Conservation (phyloP, 2,329 filamentous ascomycete species). For the Fusarium sp. region DNA sequence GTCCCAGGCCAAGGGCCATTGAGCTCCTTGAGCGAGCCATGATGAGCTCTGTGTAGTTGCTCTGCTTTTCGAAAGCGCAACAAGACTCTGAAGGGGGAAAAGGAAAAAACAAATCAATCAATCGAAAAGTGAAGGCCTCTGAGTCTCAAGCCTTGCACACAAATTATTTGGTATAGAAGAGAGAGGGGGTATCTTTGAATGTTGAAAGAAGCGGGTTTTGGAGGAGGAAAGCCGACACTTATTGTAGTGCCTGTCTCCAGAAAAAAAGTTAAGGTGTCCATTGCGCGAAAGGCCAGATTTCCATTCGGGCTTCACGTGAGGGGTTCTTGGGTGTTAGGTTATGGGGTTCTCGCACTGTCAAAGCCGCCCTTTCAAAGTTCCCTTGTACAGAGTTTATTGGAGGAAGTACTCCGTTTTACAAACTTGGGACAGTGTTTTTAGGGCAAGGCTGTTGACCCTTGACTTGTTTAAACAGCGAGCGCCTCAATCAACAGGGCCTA, state of each 20-base stretch:
- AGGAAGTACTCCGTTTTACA: not conserved
- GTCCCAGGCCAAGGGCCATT: constrained; percentile 84
- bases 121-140: constrained; percentile 36
- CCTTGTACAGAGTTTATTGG: not conserved
- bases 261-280: constrained; percentile 59
- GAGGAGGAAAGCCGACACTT: constrained; percentile 48
- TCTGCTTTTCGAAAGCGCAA: constrained; percentile 33
- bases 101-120: constrained; percentile 41
- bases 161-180: constrained; percentile 42
- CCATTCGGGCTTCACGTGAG: constrained; percentile 49
- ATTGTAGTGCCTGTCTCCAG: constrained; percentile 46
- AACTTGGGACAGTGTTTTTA: constrained; percentile 31
- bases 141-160: constrained; percentile 47
- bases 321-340: constrained; percentile 33
- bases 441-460: constrained; percentile 33
- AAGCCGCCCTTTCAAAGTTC: constrained; percentile 24
- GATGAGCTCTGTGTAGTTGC: constrained; percentile 43
- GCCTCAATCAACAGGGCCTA: constrained; percentile 16
- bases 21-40: constrained; percentile 72
- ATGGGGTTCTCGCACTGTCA: constrained; percentile 33
- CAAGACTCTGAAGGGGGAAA: constrained; percentile 35
- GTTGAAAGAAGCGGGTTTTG: constrained; percentile 46
- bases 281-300: constrained; percentile 62
- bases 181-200: constrained; percentile 48
- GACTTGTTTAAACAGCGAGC: constrained; percentile 21